Conservation (phyloP, 768 basidiomycete species). For the Sporobolomyces pararoseus region DNA sequence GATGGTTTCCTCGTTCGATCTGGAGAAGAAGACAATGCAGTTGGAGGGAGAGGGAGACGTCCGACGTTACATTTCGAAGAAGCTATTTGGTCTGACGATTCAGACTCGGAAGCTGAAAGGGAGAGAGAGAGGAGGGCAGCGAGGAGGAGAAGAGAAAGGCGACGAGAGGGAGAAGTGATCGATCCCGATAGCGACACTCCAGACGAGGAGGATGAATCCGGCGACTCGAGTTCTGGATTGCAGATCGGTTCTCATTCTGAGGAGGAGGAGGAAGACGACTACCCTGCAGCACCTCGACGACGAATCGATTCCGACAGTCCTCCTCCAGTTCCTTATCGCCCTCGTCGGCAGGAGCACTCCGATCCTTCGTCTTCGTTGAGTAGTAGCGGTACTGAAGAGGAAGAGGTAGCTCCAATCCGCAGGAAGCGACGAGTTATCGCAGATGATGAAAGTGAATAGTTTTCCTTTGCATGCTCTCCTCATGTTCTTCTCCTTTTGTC, state of each 20-base stretch:
- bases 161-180: conserved; percentile 13
- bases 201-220: neutral
- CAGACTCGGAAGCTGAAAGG: neutral
- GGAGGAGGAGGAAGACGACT: neutral
- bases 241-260: neutral
- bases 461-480: too few relatives aligned
- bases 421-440: neutral
- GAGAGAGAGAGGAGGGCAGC: neutral
- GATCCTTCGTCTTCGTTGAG: neutral
- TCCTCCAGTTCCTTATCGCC: neutral
- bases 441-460: neutral
- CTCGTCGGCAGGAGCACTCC: too few relatives aligned
- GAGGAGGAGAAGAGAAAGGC: neutral
- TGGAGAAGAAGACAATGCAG: neutral
- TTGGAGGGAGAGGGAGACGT: neutral
- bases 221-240: neutral
- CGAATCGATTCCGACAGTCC: neutral
- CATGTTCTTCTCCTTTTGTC: too few relatives aligned
- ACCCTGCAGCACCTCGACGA: neutral
- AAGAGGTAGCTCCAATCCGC: neutral
- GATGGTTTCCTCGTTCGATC: conserved; percentile 22
- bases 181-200: conserved; percentile 12
- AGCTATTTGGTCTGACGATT: neutral
- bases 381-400: neutral
- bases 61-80: neutral